Evolutionary conservation across 2,329 filamentous ascomycete species (phyloP).

Genomic region (Colletotrichum sidae): DNA sequence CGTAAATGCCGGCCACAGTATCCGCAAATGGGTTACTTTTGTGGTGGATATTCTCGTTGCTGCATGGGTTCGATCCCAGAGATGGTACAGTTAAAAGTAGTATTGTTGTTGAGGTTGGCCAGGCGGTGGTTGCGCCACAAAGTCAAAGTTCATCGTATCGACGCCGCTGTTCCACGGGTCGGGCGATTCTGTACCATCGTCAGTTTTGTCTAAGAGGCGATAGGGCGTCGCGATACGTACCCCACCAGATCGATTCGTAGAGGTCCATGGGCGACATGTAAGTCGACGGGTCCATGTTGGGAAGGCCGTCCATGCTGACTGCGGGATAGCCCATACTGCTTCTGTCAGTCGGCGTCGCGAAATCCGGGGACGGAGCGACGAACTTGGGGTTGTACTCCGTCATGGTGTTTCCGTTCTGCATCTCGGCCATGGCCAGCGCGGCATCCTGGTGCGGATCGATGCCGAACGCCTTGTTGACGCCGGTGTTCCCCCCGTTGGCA

Average conservation of each 20-base stretch:
- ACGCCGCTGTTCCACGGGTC: conserved; percentile 68
- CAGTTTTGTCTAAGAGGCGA: conserved; percentile 37
- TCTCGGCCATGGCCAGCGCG: conserved; percentile 72
- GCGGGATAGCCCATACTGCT: conserved; percentile 51
- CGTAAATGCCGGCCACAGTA: too few species aligned
- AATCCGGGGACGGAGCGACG: neutral
- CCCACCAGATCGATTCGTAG: conserved; percentile 77
- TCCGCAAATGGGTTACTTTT: too few species aligned
- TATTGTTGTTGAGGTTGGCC: conserved; percentile 68
- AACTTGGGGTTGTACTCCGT: conserved; percentile 37
- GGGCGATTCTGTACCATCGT: conserved; percentile 61
- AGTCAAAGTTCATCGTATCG: conserved; percentile 71
- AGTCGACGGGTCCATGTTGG: conserved; percentile 64
- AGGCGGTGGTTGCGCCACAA: conserved; percentile 68
- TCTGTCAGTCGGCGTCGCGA: conserved; percentile 11
- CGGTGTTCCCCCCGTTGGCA: conserved; percentile 14
- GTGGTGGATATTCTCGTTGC: too few species aligned
- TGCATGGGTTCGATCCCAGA: too few species aligned
- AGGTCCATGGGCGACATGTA: conserved; percentile 76
- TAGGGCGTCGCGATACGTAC: conserved; percentile 54
- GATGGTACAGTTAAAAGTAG: conserved; percentile 57
- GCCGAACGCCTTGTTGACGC: conserved; percentile 37
- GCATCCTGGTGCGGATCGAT: conserved; percentile 70
- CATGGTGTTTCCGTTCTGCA: conserved; percentile 68
- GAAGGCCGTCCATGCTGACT: conserved; percentile 57